Conservation (phyloP, 1,284 basidiomycete species). For the Somion occarium region DNA sequence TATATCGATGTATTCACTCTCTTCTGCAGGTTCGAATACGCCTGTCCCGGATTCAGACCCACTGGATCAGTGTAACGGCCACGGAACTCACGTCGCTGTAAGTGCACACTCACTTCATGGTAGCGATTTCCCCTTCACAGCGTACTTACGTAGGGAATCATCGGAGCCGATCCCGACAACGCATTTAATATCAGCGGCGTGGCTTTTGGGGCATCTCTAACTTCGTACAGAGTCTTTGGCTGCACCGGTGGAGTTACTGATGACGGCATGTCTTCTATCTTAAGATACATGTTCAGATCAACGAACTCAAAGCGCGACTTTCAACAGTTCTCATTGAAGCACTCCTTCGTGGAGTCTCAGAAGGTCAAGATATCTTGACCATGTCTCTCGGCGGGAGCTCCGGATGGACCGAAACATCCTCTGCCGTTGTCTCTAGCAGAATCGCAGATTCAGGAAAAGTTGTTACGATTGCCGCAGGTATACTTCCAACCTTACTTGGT, state of each 20-base stretch:
- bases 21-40: conserved; percentile 33
- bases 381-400: conserved; percentile 58
- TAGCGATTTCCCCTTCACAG: neutral
- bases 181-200: conserved; percentile 52
- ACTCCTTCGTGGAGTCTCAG: conserved; percentile 39
- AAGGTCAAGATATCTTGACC: conserved; percentile 57
- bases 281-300: neutral
- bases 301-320: neutral
- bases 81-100: conserved; percentile 60
- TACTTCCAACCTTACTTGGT: no score
- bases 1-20: neutral
- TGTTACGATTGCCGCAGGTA: conserved; percentile 50
- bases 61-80: conserved; percentile 47
- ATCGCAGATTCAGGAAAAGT: conserved; percentile 47
- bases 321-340: conserved; percentile 44
- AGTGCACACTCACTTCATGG: conserved; percentile 12
- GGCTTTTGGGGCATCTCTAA: conserved; percentile 40
- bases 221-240: conserved; percentile 45
- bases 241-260: conserved; percentile 40
- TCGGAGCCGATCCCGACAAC: conserved; percentile 54
- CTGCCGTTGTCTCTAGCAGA: conserved; percentile 50
- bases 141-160: conserved; percentile 43
- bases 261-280: conserved; percentile 32
- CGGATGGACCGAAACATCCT: conserved; percentile 53
- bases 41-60: conserved; percentile 42